Evolutionary conservation across 768 basidiomycete genomes (phyloP), one percentile per base, ranked within the genome.

Genomic region (Phaeolepiota aurea): DNA sequence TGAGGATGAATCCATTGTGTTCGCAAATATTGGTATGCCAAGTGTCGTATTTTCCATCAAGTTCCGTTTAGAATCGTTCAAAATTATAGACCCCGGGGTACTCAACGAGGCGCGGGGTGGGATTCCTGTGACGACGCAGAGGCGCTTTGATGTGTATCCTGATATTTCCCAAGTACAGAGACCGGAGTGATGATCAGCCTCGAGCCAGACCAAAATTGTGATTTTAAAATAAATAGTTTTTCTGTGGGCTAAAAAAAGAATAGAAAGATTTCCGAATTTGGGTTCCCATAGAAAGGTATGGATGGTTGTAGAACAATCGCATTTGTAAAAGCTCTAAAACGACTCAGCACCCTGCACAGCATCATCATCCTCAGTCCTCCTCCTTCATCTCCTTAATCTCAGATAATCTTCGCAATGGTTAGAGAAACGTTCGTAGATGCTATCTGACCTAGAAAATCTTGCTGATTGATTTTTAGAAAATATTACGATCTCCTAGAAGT

Each of bases 401-500:
- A 43, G 41, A 44, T 39, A 25, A 38, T 31, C 34, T 31, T 32
- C 45, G 59, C 47, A 50, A 83, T 84, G 82, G 82, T 83, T 49
- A 76, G 68, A 63, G 82, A 84, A 75, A 77, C 72, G 81, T 82
- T 52, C 13, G 70, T 30, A 14, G 16, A 28, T 35, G 7, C 33
- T 5, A 10, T 44, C 23, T 16, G 14, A 14, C 5, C 19, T 35
- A 40, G 41, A 30, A 37, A 40, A 13, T 15, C 22, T 31, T 44
- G 41, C 46, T 14, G 41, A 42, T 40, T 47, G 40, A 38, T 47
- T 14, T 35, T 18, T 61, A 90, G 88, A 53, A 86, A 90, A 77
- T 89, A 74, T 59, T 90, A 97, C 66, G 91, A 96, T 64, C 76
- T 96, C 45, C 79, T 98, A 37, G 92, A 93, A 49, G 90, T 88